phyloP scores from a whole-genome alignment of 1,139 yeast species.

The Candida sp. region DNA sequence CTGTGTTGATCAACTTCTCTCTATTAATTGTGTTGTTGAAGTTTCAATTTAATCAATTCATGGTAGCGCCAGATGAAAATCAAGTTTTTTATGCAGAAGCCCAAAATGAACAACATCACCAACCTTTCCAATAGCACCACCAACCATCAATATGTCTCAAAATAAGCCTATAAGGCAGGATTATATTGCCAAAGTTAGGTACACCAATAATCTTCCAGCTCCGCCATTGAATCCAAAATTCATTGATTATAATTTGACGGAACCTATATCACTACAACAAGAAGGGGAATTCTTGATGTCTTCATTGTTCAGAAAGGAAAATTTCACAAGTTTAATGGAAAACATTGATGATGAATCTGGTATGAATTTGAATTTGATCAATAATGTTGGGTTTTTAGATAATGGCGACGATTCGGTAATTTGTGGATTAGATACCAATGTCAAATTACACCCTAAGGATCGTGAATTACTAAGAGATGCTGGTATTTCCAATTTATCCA shows the following conservation, averaged over 20 bases:
- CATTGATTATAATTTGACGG: constrained; percentile 50
- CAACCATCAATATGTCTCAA: constrained; percentile 16
- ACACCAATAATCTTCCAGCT: constrained; percentile 85
- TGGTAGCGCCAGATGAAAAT: not conserved
- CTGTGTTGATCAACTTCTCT: too few relatives aligned
- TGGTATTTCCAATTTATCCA: constrained; percentile 44
- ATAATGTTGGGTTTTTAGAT: constrained; percentile 68
- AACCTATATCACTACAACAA: constrained; percentile 34
- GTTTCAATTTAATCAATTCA: not conserved
- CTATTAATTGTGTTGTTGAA: too few relatives aligned
- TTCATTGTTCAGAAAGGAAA: constrained; percentile 73
- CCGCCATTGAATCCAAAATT: constrained; percentile 93
- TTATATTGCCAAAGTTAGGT: constrained; percentile 82
- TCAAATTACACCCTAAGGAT: constrained; percentile 71
- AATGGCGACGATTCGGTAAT: constrained; percentile 51
- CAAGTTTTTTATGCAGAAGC: not conserved
- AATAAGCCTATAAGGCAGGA: constrained; percentile 65
- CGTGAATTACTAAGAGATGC: constrained; percentile 79
- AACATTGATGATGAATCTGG: constrained; percentile 73
- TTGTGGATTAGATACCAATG: constrained; percentile 20
- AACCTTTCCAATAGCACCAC: not conserved
- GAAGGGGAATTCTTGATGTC: constrained; percentile 66
- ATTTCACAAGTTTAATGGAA: constrained; percentile 62
- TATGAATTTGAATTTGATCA: constrained; percentile 71
- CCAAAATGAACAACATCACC: not conserved